Percentiles rank a stretch among this genome's conserved stretches.
Conservation (phyloP, 306 rosid genomes). For the Glycine tomentella region DNA sequence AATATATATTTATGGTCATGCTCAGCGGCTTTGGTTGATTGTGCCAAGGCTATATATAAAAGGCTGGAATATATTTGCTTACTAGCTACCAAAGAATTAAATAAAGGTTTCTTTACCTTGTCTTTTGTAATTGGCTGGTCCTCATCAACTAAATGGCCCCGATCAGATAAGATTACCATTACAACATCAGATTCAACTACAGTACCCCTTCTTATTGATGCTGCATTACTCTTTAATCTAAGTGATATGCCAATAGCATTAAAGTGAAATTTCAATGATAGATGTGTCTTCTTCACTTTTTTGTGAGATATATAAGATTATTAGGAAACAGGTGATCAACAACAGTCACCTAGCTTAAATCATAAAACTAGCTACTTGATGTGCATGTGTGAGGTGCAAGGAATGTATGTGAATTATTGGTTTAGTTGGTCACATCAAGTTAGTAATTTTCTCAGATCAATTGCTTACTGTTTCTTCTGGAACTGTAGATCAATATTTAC, state of each 20-base stretch:
- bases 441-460: background rate
- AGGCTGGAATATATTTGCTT: slow-evolving; percentile 50
- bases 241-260: slow-evolving; percentile 36
- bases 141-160: slow-evolving; percentile 29
- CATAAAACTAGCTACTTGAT: background rate
- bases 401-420: background rate
- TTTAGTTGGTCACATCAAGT: background rate
- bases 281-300: slow-evolving; percentile 40
- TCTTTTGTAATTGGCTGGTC: slow-evolving; percentile 33
- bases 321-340: background rate
- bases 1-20: slow-evolving; percentile 47
- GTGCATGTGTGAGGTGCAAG: background rate
- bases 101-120: background rate
- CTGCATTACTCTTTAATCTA: slow-evolving; percentile 5
- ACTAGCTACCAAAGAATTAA: slow-evolving; percentile 34
- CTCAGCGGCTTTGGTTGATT: slow-evolving; percentile 43
- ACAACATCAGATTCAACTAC: slow-evolving; percentile 29
- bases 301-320: background rate
- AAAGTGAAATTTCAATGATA: slow-evolving; percentile 44
- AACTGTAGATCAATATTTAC: background rate
- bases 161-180: slow-evolving; percentile 37
- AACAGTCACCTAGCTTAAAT: background rate
- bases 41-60: slow-evolving; percentile 23
- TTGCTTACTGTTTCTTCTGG: background rate
- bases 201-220: background rate